Evolutionary conservation across 106 monocot genomes (phyloP).

Genomic region (Gastrodia elata): DNA sequence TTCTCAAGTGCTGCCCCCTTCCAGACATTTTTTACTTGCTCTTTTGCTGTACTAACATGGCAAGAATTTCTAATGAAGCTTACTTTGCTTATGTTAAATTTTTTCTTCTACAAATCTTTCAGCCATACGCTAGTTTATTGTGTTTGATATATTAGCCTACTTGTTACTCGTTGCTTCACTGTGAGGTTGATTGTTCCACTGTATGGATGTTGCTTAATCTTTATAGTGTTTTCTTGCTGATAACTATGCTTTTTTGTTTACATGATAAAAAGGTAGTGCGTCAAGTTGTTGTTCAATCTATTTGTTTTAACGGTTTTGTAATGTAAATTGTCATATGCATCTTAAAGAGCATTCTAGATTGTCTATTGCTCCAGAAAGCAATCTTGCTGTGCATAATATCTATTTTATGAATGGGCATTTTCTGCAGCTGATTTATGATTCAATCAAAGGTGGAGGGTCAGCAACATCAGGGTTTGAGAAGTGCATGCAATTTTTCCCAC

Average conservation of each 20-base stretch:
- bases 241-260: background rate
- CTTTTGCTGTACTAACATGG: background rate
- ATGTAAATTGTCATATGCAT: background rate
- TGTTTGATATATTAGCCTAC: background rate
- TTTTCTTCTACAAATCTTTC: background rate
- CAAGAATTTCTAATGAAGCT: background rate
- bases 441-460: conserved; percentile 75
- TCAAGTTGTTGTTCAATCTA: background rate
- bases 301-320: background rate
- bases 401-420: background rate
- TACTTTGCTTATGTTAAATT: background rate
- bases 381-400: background rate
- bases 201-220: background rate
- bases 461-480: conserved; percentile 83
- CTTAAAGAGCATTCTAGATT: background rate
- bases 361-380: background rate
- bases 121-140: background rate
- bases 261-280: background rate
- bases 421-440: conserved; percentile 90
- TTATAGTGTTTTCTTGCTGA: background rate
- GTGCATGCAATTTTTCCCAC: conserved; percentile 77
- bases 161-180: background rate
- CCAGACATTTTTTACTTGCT: background rate
- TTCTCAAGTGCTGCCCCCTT: too few relatives aligned
- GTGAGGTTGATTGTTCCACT: background rate